Evolutionary conservation across 1,139 yeast genomes (phyloP).

Genomic region (Taiozyma sp.): DNA sequence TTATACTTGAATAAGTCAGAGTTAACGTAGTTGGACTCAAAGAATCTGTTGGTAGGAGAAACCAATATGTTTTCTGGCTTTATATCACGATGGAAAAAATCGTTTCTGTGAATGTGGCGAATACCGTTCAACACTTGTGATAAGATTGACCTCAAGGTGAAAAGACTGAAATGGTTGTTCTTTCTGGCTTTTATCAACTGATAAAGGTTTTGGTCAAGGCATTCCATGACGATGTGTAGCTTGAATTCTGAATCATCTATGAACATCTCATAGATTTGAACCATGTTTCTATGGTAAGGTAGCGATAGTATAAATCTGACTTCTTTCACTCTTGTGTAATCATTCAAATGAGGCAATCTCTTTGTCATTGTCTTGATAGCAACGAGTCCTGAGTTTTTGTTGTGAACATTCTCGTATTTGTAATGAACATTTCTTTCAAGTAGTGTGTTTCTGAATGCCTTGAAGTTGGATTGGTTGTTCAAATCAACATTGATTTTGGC

Average conservation of each 20-base stretch:
- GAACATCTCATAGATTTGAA: constrained; percentile 75
- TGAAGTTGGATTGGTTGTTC: constrained; percentile 17
- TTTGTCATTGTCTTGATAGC: constrained; percentile 83
- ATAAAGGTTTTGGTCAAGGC: constrained; percentile 76
- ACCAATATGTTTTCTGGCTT: constrained; percentile 90
- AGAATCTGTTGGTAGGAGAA: constrained; percentile 50
- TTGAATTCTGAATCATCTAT: constrained; percentile 54
- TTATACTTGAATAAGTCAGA: constrained; percentile 32
- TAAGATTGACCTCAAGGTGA: constrained; percentile 60
- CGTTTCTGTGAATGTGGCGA: constrained; percentile 71
- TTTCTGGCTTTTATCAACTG: constrained; percentile 64
- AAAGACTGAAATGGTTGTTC: constrained; percentile 45
- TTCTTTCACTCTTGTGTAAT: constrained; percentile 68
- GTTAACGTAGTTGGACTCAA: constrained; percentile 47
- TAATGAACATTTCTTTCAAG: constrained; percentile 31
- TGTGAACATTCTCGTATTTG: constrained; percentile 26
- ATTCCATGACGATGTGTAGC: constrained; percentile 84
- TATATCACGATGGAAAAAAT: constrained; percentile 84
- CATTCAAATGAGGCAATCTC: constrained; percentile 42
- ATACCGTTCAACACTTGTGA: constrained; percentile 73
- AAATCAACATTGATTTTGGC: constrained; percentile 41
- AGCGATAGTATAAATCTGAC: constrained; percentile 64
- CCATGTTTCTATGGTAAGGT: constrained; percentile 67
- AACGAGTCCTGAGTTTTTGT: constrained; percentile 44
- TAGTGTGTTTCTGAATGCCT: constrained; percentile 36